phyloP scores from a whole-genome alignment of 148 eudicot species.

The Tetragonia tetragonoides region DNA sequence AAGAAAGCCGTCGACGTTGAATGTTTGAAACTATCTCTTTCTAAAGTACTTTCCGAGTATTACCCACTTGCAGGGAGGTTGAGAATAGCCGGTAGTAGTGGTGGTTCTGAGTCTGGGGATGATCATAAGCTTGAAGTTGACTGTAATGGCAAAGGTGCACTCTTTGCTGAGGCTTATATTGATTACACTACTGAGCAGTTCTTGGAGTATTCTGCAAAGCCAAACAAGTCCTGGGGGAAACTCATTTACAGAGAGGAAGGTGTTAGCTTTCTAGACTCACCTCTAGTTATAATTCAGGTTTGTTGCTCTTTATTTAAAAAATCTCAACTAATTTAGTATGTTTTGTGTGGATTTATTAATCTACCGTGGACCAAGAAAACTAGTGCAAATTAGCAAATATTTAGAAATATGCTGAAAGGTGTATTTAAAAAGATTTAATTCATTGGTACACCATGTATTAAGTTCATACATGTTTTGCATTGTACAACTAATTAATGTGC shows the following conservation, averaged over 20 bases:
- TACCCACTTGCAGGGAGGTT: background rate
- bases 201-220: background rate
- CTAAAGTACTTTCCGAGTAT: background rate
- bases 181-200: background rate
- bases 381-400: too few species aligned
- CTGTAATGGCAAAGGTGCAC: background rate
- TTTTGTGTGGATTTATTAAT: too few species aligned
- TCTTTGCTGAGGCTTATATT: background rate
- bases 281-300: background rate
- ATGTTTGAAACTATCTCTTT: background rate
- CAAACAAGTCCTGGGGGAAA: background rate
- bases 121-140: background rate
- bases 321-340: too few species aligned
- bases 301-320: background rate
- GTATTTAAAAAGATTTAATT: too few species aligned
- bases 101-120: background rate
- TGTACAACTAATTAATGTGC: too few species aligned
- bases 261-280: background rate
- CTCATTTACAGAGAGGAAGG: background rate
- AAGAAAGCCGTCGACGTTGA: background rate
- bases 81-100: too few species aligned
- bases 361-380: too few species aligned
- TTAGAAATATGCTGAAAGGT: too few species aligned
- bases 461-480: too few species aligned
- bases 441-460: too few species aligned